Percentiles rank a stretch among this genome's conserved stretches.
These are phyloP conservation scores for Leccinum longicurvipes DNA, from an alignment of 768 basidiomycete species.

Conservation along the genomic window DNA sequence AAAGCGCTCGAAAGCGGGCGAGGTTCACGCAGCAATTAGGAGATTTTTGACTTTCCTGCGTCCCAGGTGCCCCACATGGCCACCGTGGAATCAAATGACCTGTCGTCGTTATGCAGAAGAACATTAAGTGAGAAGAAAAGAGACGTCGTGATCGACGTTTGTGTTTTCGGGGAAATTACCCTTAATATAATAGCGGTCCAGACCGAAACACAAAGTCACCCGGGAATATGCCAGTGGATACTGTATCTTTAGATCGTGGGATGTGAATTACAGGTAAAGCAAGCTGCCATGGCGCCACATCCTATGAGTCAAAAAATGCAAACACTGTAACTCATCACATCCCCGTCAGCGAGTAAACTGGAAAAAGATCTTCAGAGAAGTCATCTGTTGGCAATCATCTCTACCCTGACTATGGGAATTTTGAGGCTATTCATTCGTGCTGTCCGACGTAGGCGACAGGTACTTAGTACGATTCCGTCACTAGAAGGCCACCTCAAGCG, in stretches of 20 bases:
- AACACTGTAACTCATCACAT: too few species aligned
- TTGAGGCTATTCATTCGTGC: too few species aligned
- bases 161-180: background rate
- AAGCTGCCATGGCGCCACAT: too few species aligned
- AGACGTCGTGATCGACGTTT: background rate
- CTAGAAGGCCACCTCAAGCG: too few species aligned
- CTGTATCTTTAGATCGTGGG: background rate
- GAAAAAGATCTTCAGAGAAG: too few species aligned
- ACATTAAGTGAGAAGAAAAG: background rate
- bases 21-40: background rate
- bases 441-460: too few species aligned
- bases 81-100: background rate
- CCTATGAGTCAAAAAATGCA: too few species aligned
- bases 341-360: too few species aligned
- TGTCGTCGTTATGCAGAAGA: background rate
- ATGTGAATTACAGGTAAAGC: too few species aligned
- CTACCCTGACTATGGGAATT: too few species aligned
- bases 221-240: too few species aligned
- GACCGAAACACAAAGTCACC: background rate
- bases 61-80: background rate
- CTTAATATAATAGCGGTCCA: background rate
- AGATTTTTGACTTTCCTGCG: background rate
- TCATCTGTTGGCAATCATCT: too few species aligned
- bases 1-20: background rate
- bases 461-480: background rate